These are phyloP conservation scores for Graphilbum sp. DNA, from an alignment of 2,329 filamentous ascomycete species.

Conservation along the genomic window DNA sequence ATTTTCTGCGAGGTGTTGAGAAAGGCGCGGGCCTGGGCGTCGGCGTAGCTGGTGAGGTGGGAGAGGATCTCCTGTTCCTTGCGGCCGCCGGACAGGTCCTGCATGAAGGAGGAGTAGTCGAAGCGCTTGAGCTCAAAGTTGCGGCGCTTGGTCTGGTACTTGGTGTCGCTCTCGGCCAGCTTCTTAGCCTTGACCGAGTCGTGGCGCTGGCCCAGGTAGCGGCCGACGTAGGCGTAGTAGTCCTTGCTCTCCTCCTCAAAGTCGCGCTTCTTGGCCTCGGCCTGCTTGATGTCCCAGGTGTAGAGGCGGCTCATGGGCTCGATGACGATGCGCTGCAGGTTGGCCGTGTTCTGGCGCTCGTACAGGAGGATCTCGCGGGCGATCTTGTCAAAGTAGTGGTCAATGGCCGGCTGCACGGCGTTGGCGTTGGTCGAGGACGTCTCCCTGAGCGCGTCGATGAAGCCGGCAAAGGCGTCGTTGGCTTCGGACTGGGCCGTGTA, in stretches of 20 bases:
- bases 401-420: slow-evolving; percentile 88
- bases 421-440: slow-evolving; percentile 84
- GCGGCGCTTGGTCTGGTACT: slow-evolving; percentile 84
- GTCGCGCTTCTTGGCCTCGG: slow-evolving; percentile 89
- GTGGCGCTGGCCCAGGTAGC: slow-evolving; percentile 90
- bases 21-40: slow-evolving; percentile 73
- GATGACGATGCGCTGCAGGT: slow-evolving; percentile 85
- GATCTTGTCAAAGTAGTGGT: slow-evolving; percentile 97
- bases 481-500: slow-evolving; percentile 63
- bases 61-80: slow-evolving; percentile 96
- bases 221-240: slow-evolving; percentile 88
- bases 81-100: slow-evolving; percentile 94
- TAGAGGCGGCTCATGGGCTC: slow-evolving; percentile 87
- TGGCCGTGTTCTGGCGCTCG: slow-evolving; percentile 66
- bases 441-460: slow-evolving; percentile 75
- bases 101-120: slow-evolving; percentile 98
- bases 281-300: slow-evolving; percentile 92
- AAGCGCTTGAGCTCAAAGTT: slow-evolving; percentile 97
- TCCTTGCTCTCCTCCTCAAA: slow-evolving; percentile 99
- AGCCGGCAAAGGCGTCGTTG: slow-evolving; percentile 69
- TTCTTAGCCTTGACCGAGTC: slow-evolving; percentile 98
- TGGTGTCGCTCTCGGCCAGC: slow-evolving; percentile 81
- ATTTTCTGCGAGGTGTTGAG: slow-evolving; percentile 73
- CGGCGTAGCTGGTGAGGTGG: slow-evolving; percentile 84
- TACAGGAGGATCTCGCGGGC: slow-evolving; percentile 78